Evolutionary conservation across 2,329 filamentous ascomycete species (phyloP).

Genomic region (Chalaropsis ovoidea): DNA sequence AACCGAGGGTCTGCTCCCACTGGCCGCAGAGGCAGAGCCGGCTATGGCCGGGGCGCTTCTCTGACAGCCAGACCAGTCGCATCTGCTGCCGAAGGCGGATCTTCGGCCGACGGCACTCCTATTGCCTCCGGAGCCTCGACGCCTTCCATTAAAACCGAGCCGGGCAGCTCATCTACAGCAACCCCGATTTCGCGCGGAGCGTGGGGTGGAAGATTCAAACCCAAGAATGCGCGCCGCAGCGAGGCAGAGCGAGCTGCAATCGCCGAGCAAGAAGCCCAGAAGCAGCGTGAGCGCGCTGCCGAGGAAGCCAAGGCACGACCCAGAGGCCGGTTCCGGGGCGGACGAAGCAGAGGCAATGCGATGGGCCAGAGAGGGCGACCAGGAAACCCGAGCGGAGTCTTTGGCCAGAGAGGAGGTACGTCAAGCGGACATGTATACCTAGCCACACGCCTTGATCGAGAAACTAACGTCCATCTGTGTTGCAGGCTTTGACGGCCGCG

Average conservation of each 20-base stretch:
- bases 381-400: constrained; percentile 29
- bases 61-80: constrained; percentile 16
- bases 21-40: constrained; percentile 20
- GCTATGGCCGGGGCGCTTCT: constrained; percentile 22
- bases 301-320: constrained; percentile 35
- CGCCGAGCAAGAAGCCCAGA: constrained; percentile 38
- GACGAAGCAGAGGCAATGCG: constrained; percentile 37
- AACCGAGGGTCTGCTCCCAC: constrained; percentile 18
- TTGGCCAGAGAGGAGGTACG: constrained; percentile 27
- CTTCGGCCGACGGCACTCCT: neutral
- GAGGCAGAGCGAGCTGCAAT: constrained; percentile 41
- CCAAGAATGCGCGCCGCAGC: constrained; percentile 42
- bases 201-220: constrained; percentile 37
- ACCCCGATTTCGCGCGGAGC: constrained; percentile 24
- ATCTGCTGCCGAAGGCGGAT: neutral
- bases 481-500: constrained; percentile 17
- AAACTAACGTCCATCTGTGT: neutral
- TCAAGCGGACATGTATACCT: constrained; percentile 26
- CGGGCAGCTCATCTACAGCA: neutral
- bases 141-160: constrained; percentile 21
- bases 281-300: constrained; percentile 35
- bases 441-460: neutral
- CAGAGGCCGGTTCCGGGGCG: constrained; percentile 36
- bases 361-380: constrained; percentile 37
- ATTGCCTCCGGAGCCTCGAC: neutral